Evolutionary conservation across 2,329 filamentous ascomycete species (phyloP), one percentile per base, ranked within the genome.

Genomic region (Parastagonospora avenae): DNA sequence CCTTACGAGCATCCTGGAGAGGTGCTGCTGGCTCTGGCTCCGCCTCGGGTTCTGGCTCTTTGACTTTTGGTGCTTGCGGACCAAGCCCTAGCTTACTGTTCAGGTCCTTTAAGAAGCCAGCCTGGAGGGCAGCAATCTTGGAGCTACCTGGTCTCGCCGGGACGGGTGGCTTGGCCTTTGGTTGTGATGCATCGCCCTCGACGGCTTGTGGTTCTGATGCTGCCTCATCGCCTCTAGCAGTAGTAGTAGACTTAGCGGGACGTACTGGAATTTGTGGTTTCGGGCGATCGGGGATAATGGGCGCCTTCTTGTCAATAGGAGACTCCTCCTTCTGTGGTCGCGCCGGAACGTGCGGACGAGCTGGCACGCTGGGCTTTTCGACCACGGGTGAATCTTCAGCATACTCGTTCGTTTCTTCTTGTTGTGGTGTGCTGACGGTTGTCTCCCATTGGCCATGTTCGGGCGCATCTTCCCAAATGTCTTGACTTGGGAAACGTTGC

Each of bases 391-490:
- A 66, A 9, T 71, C 69, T 14, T 71, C 69, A 8, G 65, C 68
- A 39, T 72, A 71, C 41, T 76, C 74, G 27, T 69, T 72, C 19
- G 73, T 74, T 55, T 82, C 79, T 16, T 78, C 77, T 2, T 82
- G 79, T 27, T 80, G 77, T 48, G 82, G 83, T 35, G 60, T 64
- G 52, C 70, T 75, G 42, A 95, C 86, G 0, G 88, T 92, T 0
- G 92, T 89, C 65, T 92, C 86, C 15, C 95, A 82, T 57, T 89
- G 82, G 50, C 90, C 83, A 65, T 90, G 93, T 63, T 96, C 91
- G 1, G 93, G 93, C 0, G 85, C 87, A 71, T 97, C 93, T 76
- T 97, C 93, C 93, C 93, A 97, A 36, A 97, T 86, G 74, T 97
- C 93, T 47, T 86, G 86, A 70, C 92, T 96, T 0, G 93, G 93